Evolutionary conservation across 225 moss, liverwort and hornwort genomes (phyloP).

Genomic region (Straminergon stramineum): DNA sequence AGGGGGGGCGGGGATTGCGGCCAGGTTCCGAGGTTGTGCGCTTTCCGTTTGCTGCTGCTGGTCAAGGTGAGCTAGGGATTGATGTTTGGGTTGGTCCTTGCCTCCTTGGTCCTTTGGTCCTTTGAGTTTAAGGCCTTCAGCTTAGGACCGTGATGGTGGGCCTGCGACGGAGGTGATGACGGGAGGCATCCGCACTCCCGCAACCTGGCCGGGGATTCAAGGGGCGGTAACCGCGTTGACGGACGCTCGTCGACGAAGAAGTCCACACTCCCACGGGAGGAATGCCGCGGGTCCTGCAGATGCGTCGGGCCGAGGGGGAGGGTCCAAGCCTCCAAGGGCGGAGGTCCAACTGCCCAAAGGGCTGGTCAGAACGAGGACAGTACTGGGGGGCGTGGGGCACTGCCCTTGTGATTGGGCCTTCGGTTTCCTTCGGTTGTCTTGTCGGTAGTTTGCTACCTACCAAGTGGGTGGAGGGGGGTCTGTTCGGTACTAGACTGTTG

Average conservation of each 20-base stretch:
- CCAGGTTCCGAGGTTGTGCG: neutral
- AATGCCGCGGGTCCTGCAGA: neutral
- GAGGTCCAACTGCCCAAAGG: neutral
- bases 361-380: neutral
- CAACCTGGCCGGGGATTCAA: neutral
- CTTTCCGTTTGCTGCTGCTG: neutral
- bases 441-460: neutral
- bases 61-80: neutral
- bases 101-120: neutral
- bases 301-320: neutral
- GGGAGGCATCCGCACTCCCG: neutral
- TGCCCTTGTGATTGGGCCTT: neutral
- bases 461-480: neutral
- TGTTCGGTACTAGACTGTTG: neutral
- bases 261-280: neutral
- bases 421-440: neutral
- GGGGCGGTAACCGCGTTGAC: constrained; percentile 22
- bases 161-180: neutral
- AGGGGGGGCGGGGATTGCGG: neutral
- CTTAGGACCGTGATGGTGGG: neutral
- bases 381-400: neutral
- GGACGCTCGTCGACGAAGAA: constrained; percentile 6
- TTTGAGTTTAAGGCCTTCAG: too few relatives aligned
- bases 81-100: neutral
- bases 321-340: neutral